Percentiles rank a stretch among this genome's conserved stretches.
These are phyloP conservation scores for Echeveria elegans DNA, from an alignment of 164 flowering plant species.

Conservation along the genomic window DNA sequence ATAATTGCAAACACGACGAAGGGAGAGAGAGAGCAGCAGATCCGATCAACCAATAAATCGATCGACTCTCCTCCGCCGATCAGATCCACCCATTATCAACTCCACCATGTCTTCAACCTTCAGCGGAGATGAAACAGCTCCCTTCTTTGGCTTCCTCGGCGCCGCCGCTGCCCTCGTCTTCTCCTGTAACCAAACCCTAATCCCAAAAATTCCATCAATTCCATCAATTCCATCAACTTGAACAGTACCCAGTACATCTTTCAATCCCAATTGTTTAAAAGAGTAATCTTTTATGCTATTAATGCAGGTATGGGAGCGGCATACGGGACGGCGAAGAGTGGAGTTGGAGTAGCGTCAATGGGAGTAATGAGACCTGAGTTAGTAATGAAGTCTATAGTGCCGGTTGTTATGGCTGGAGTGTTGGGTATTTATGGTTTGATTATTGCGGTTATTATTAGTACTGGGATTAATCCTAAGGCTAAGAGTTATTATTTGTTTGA, in stretches of 20 bases:
- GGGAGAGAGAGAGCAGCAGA: background rate
- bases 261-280: background rate
- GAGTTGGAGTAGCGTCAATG: slow-evolving; percentile 4
- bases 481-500: background rate
- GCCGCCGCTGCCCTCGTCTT: slow-evolving; percentile 77
- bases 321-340: slow-evolving; percentile 2
- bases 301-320: slow-evolving; percentile 7
- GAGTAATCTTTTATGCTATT: background rate
- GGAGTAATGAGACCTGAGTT: slow-evolving; percentile 4
- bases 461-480: slow-evolving; percentile 6
- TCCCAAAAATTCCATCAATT: background rate
- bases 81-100: slow-evolving; percentile 10
- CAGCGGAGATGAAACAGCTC: slow-evolving; percentile 86
- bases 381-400: slow-evolving; percentile 2
- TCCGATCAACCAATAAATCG: background rate
- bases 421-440: slow-evolving; percentile 8
- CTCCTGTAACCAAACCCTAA: slow-evolving; percentile 33
- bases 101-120: slow-evolving; percentile 38
- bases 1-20: background rate
- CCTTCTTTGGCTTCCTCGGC: slow-evolving; percentile 80
- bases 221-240: background rate
- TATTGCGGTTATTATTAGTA: slow-evolving; percentile 6
- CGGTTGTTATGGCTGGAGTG: slow-evolving; percentile 5
- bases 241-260: background rate
- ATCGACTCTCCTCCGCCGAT: slow-evolving; percentile 6